Conservation (phyloP, 768 basidiomycete genomes). For the Coprinopsis strossmayeri region DNA sequence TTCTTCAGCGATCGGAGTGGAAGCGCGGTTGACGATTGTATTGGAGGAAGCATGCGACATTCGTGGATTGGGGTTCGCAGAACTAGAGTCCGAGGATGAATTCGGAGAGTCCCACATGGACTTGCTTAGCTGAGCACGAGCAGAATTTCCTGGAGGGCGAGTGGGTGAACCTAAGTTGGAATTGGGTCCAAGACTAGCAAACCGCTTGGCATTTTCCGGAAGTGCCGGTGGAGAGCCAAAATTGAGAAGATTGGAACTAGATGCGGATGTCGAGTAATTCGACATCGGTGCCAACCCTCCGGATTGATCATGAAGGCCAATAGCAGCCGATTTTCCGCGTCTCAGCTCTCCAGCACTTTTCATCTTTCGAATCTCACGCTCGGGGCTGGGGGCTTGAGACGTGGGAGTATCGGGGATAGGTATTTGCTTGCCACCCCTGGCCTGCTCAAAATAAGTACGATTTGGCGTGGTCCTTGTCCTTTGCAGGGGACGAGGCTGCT, state of each 20-base stretch:
- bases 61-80: constrained; percentile 8
- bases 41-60: constrained; percentile 13
- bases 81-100: constrained; percentile 7
- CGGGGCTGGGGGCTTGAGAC: constrained; percentile 12
- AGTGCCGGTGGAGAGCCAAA: constrained; percentile 27
- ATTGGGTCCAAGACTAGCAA: constrained; percentile 64
- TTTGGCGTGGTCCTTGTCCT: constrained; percentile 76
- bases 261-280: constrained; percentile 55
- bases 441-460: constrained; percentile 41
- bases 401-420: constrained; percentile 14
- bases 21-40: constrained; percentile 7
- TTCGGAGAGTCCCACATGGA: constrained; percentile 49
- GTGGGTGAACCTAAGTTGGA: constrained; percentile 29
- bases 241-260: constrained; percentile 59
- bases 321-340: constrained; percentile 29
- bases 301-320: constrained; percentile 18
- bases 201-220: constrained; percentile 43
- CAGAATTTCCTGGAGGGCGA: constrained; percentile 28
- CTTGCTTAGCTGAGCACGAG: constrained; percentile 35
- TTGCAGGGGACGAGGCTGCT: constrained; percentile 39
- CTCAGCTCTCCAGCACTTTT: constrained; percentile 83
- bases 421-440: constrained; percentile 28
- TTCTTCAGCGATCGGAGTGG: constrained; percentile 1
- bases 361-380: constrained; percentile 72
- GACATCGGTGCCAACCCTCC: constrained; percentile 22